A percentile compares a stretch with the other conserved stretches of the same genome.
phyloP scores from a whole-genome alignment of 495 filamentous ascomycete genomes.

The Lasiosphaeriaceae sp. region DNA sequence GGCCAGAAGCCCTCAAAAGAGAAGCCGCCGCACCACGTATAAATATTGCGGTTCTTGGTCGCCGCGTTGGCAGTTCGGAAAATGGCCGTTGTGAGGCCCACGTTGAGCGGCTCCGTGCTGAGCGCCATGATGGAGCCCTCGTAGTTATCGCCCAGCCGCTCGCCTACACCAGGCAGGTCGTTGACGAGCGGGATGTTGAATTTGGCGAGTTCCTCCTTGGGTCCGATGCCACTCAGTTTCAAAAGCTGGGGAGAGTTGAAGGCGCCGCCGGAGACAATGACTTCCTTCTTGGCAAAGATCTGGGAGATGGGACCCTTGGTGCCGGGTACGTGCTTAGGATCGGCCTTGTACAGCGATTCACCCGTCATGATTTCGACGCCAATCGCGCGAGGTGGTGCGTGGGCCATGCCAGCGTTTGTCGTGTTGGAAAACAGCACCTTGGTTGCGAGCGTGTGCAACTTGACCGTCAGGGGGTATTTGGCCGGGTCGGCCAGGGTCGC shows the following conservation, averaged over 20 bases:
- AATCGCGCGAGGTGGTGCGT: conserved; percentile 27
- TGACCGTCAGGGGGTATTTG: conserved; percentile 32
- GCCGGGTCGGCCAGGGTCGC: conserved; percentile 24
- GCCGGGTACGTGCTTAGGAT: conserved; percentile 28
- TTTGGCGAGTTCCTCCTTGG: conserved; percentile 42
- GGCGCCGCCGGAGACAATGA: conserved; percentile 50
- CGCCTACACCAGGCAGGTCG: conserved; percentile 52
- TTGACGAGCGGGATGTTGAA: conserved; percentile 45
- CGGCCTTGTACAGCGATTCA: conserved; percentile 35
- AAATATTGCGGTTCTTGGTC: conserved; percentile 18
- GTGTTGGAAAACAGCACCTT: conserved; percentile 29
- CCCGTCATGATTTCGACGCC: conserved; percentile 38
- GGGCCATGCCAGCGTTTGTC: not conserved
- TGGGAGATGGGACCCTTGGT: conserved; percentile 17
- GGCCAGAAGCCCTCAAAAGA: conserved; percentile 37
- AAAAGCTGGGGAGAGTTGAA: conserved; percentile 57
- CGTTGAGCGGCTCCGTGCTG: conserved; percentile 8
- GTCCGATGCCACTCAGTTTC: conserved; percentile 53
- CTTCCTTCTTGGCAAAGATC: conserved; percentile 34
- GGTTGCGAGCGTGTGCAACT: conserved; percentile 35
- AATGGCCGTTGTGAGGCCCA: conserved; percentile 15
- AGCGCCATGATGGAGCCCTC: conserved; percentile 27
- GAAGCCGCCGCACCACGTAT: conserved; percentile 22
- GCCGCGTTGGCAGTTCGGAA: conserved; percentile 26
- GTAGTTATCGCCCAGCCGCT: conserved; percentile 54